A percentile compares a stretch with the other conserved stretches of the same genome.
Evolutionary conservation across 805 yeast genomes (phyloP).

Genomic region (Priceomyces carsonii): DNA sequence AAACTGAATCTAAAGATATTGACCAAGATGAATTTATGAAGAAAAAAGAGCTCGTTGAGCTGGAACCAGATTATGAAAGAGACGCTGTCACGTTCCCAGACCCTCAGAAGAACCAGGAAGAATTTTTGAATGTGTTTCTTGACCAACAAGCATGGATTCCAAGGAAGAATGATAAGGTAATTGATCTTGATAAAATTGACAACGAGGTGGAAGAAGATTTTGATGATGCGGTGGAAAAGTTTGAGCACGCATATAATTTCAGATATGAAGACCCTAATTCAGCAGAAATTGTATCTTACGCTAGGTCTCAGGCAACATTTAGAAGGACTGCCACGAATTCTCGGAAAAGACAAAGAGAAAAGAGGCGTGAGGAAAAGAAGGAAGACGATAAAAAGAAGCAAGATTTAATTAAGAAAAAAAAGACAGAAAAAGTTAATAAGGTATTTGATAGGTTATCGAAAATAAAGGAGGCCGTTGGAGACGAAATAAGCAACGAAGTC

Average conservation of each 20-base stretch:
- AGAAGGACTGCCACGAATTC: conserved; percentile 75
- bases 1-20: conserved; percentile 42
- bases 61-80: conserved; percentile 14
- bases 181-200: conserved; percentile 51
- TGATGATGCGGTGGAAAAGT: conserved; percentile 87
- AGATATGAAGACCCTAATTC: conserved; percentile 91
- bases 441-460: conserved; percentile 69
- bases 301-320: conserved; percentile 89
- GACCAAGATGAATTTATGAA: conserved; percentile 54
- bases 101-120: conserved; percentile 54
- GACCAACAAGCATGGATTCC: conserved; percentile 90
- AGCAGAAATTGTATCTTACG: conserved; percentile 90
- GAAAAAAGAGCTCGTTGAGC: conserved; percentile 49
- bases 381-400: conserved; percentile 56
- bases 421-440: conserved; percentile 72
- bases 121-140: conserved; percentile 72
- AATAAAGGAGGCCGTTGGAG: conserved; percentile 69
- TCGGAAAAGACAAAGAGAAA: conserved; percentile 82
- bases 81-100: conserved; percentile 55
- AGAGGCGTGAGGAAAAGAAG: conserved; percentile 54
- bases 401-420: conserved; percentile 66
- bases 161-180: conserved; percentile 56
- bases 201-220: conserved; percentile 77
- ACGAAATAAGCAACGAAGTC: conserved; percentile 56
- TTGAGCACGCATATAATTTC: conserved; percentile 92